Evolutionary conservation across 371 early-diverging fungal species (phyloP), one percentile per base, ranked within the genome.

Genomic region (Apophysomyces variabilis): DNA sequence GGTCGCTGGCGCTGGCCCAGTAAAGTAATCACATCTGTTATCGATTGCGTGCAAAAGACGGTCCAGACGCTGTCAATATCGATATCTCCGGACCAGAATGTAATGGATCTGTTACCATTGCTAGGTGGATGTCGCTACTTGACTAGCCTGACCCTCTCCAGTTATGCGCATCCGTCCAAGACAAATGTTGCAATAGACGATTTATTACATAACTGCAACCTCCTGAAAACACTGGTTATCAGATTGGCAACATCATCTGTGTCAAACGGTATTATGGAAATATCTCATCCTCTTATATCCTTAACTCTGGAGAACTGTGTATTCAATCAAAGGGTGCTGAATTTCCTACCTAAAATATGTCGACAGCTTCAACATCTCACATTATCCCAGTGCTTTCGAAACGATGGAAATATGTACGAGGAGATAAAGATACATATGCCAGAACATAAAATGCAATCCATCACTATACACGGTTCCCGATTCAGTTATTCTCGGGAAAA

Each of bases 11-110:
- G 47, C 7, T 16, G 47, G 16, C 47, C 47, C 2, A 47, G n/a
- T 18, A n/a, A 7, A 16, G 16, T 47, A 13, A 47, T 47, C 1
- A 7, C 47, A 47, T 47, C 47, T 47, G 47, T 47, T 14, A 47
- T 47, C 47, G 47, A 47, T 7, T 47, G 47, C 18, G 47, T 18
- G 18, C 47, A 16, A 47, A 18, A 47, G 4, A 47, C 47, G 4
- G 47, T 47, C 18, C 13, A 18, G 18, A 47, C 47, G 47, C 47
- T 47, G n/a, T 47, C 47, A 11, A 47, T 47, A 21, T 47, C 47
- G 11, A 47, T 47, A 14, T 21, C 47, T 18, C 18, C 47, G 18
- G 47, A 18, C 18, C 47, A 47, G n/a, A 47, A 47, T 47, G 5
- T 47, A 7, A 18, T n/a, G 7, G 47, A 47, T 7, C 4, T 47